Conservation (phyloP, 371 early-diverging fungal species). For the Mortierella sp. region DNA sequence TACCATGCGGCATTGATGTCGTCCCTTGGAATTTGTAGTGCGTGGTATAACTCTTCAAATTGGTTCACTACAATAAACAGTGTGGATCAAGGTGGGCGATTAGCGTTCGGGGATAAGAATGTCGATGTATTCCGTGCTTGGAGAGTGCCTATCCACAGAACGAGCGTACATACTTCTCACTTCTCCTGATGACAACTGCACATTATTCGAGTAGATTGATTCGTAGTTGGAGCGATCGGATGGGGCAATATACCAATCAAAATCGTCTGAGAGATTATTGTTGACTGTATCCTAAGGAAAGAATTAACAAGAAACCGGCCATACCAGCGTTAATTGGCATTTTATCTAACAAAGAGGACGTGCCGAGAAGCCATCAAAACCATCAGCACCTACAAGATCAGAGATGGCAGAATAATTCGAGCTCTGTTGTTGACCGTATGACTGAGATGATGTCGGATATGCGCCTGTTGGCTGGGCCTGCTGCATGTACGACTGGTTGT, state of each 20-base stretch:
- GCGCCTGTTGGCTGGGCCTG: constrained; percentile 61
- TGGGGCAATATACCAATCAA: constrained; percentile 82
- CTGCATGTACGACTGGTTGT: constrained; percentile 35
- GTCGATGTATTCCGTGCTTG: neutral
- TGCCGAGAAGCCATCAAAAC: neutral
- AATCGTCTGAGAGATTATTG: constrained; percentile 63
- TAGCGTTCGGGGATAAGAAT: neutral
- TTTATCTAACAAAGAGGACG: neutral
- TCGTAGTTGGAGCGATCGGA: constrained; percentile 78
- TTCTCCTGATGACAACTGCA: constrained; percentile 67
- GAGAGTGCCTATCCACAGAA: neutral
- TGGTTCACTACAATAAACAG: constrained; percentile 61
- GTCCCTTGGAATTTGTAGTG: constrained; percentile 69
- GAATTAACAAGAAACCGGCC: neutral
- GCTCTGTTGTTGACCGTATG: constrained; percentile 14
- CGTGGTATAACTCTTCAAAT: constrained; percentile 73
- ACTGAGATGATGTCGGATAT: constrained; percentile 37
- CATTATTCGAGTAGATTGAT: constrained; percentile 71
- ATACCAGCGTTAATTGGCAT: neutral
- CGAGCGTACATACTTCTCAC: constrained; percentile 66
- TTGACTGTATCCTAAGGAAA: constrained; percentile 41
- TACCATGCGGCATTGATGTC: constrained; percentile 75
- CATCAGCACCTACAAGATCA: constrained; percentile 34
- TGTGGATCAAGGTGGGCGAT: neutral
- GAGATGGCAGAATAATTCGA: constrained; percentile 49